A percentile compares a stretch with the other conserved stretches of the same genome.
phyloP scores from a whole-genome alignment of 306 rosid genomes.

The Lotus japonicus region DNA sequence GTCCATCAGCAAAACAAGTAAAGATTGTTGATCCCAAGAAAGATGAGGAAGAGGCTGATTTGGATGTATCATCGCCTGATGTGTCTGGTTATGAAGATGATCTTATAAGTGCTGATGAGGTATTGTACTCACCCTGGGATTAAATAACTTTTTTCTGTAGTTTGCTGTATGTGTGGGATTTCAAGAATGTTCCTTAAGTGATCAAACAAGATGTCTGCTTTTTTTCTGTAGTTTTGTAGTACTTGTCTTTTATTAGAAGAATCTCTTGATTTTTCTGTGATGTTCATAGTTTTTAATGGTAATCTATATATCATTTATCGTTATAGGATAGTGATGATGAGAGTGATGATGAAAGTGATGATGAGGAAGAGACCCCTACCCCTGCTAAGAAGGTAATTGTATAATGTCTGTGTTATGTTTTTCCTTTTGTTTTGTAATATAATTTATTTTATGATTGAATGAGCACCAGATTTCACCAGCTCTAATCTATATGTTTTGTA shows the following conservation, averaged over 20 bases:
- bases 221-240: too few relatives aligned
- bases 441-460: neutral
- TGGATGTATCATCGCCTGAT: too few relatives aligned
- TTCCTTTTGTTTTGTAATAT: too few relatives aligned
- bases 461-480: neutral
- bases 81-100: slow-evolving; percentile 16
- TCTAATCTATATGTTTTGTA: too few relatives aligned
- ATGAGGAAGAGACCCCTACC: slow-evolving; percentile 40
- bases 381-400: slow-evolving; percentile 59
- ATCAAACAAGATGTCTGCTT: neutral
- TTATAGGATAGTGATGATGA: slow-evolving; percentile 38
- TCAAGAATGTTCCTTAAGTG: neutral
- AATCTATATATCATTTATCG: neutral
- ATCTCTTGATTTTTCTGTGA: neutral
- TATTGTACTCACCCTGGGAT: neutral
- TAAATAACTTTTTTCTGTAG: neutral
- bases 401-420: neutral
- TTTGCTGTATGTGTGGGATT: neutral
- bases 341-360: slow-evolving; percentile 39
- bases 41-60: too few relatives aligned
- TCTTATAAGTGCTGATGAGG: slow-evolving; percentile 36
- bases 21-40: slow-evolving; percentile 54
- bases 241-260: too few relatives aligned
- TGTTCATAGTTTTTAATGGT: neutral
- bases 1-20: slow-evolving; percentile 36